A percentile compares a stretch with the other conserved stretches of the same genome.
Conservation (phyloP, 2,329 filamentous ascomycete genomes). For the Pseudogymnoascus sp. region DNA sequence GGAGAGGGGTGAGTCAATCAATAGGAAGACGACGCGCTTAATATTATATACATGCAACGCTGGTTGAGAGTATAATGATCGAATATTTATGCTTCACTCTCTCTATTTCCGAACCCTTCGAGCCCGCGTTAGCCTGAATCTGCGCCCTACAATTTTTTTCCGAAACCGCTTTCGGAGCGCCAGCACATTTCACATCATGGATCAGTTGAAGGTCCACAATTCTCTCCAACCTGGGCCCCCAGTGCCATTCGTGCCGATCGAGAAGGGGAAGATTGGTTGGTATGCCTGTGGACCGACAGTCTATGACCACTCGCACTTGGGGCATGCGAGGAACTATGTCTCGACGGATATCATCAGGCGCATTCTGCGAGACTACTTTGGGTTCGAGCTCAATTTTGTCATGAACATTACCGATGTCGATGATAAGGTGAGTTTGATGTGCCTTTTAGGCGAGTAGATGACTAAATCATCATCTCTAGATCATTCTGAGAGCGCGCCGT, state of each 20-base stretch:
- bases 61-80: background rate
- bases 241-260: slow-evolving; percentile 25
- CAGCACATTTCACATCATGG: slow-evolving; percentile 3
- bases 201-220: slow-evolving; percentile 26
- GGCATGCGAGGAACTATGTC: slow-evolving; percentile 66
- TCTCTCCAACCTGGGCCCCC: slow-evolving; percentile 25
- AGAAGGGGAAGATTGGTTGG: slow-evolving; percentile 41
- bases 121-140: slow-evolving; percentile 6
- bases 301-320: slow-evolving; percentile 61
- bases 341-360: slow-evolving; percentile 62
- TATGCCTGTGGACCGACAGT: slow-evolving; percentile 65
- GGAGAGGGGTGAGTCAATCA: slow-evolving; percentile 1
- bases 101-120: background rate
- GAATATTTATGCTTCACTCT: slow-evolving; percentile 8
- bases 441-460: slow-evolving; percentile 10
- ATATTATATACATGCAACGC: background rate
- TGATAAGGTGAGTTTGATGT: slow-evolving; percentile 38
- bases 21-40: background rate
- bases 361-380: slow-evolving; percentile 60
- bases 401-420: slow-evolving; percentile 68
- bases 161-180: background rate
- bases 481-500: slow-evolving; percentile 64
- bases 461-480: slow-evolving; percentile 33
- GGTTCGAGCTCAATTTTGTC: slow-evolving; percentile 57
- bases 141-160: background rate